Conservation (phyloP, 2,329 filamentous ascomycete species). For the Colletotrichum lindemuthianum region DNA sequence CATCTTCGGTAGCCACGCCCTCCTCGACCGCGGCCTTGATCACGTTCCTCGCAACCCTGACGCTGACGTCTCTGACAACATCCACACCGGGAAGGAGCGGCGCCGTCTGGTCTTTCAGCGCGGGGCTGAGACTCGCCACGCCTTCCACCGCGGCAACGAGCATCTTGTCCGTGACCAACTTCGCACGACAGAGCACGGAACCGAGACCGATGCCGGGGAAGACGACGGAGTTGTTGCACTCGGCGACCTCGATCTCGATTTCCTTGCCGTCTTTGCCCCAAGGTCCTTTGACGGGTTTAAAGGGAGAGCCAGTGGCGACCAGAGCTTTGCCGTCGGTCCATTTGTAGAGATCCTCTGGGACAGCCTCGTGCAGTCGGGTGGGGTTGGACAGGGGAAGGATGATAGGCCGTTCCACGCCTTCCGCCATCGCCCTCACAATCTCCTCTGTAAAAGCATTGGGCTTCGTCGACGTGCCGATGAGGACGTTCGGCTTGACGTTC, state of each 20-base stretch:
- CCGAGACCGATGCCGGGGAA: slow-evolving; percentile 90
- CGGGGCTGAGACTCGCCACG: slow-evolving; percentile 77
- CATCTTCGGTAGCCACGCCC: slow-evolving; percentile 70
- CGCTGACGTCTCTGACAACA: slow-evolving; percentile 78
- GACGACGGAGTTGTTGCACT: slow-evolving; percentile 89
- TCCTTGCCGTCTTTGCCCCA: slow-evolving; percentile 60
- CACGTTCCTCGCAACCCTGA: slow-evolving; percentile 79
- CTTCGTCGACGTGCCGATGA: slow-evolving; percentile 86
- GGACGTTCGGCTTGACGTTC: slow-evolving; percentile 78
- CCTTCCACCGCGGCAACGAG: slow-evolving; percentile 82
- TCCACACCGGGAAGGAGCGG: slow-evolving; percentile 81
- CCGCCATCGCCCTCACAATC: slow-evolving; percentile 79
- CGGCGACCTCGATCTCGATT: slow-evolving; percentile 65
- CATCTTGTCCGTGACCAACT: slow-evolving; percentile 78
- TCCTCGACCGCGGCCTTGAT: slow-evolving; percentile 78
- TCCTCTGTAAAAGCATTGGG: slow-evolving; percentile 81
- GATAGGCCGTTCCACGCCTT: slow-evolving; percentile 77
- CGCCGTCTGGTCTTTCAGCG: slow-evolving; percentile 68
- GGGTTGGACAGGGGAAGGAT: slow-evolving; percentile 88
- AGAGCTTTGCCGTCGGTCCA: slow-evolving; percentile 85
- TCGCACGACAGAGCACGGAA: slow-evolving; percentile 74
- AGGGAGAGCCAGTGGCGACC: slow-evolving; percentile 86
- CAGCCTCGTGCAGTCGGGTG: slow-evolving; percentile 83
- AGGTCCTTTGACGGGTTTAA: slow-evolving; percentile 74
- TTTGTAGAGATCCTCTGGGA: slow-evolving; percentile 76